Evolutionary conservation across 202 grass and related monocot species (phyloP).

Genomic region (Hordeum pubiflorum): DNA sequence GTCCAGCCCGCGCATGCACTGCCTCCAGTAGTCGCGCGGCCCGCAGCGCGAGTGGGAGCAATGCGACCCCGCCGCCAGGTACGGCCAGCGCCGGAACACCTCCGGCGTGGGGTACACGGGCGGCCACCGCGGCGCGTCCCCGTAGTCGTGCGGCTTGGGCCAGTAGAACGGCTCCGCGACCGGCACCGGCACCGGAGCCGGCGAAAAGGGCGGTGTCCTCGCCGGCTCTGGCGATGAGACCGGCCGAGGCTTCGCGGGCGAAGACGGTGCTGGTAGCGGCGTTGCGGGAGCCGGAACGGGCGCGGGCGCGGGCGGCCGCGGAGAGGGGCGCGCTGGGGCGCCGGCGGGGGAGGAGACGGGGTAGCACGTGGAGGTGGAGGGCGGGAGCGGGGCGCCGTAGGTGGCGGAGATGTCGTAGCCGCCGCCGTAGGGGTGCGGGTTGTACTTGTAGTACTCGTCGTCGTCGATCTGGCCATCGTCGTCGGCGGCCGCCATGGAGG

Average conservation of each 20-base stretch:
- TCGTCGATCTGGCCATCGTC: constrained; percentile 29
- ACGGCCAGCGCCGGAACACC: constrained; percentile 68
- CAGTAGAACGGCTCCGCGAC: constrained; percentile 46
- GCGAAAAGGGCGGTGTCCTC: not conserved
- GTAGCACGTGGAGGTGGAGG: constrained; percentile 60
- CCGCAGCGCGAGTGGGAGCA: constrained; percentile 13
- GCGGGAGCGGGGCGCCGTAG: constrained; percentile 56
- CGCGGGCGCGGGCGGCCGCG: not conserved
- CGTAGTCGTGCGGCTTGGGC: constrained; percentile 40
- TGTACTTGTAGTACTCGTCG: constrained; percentile 77
- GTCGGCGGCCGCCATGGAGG: not conserved
- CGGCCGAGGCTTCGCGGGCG: not conserved
- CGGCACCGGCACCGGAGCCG: not conserved
- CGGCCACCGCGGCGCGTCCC: constrained; percentile 12
- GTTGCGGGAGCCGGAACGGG: not conserved
- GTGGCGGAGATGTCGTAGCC: constrained; percentile 72
- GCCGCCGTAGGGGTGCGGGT: constrained; percentile 76
- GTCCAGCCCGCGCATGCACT: constrained; percentile 65
- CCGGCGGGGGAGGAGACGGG: constrained; percentile 30
- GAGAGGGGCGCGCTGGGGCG: not conserved
- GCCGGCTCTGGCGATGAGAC: not conserved
- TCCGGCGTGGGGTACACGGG: constrained; percentile 51
- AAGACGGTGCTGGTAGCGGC: not conserved
- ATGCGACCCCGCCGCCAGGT: not conserved
- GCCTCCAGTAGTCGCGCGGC: constrained; percentile 46